Evolutionary conservation across 2,329 filamentous ascomycete species (phyloP), one percentile per base, ranked within the genome.

Genomic region (Rhinocladiella similis): DNA sequence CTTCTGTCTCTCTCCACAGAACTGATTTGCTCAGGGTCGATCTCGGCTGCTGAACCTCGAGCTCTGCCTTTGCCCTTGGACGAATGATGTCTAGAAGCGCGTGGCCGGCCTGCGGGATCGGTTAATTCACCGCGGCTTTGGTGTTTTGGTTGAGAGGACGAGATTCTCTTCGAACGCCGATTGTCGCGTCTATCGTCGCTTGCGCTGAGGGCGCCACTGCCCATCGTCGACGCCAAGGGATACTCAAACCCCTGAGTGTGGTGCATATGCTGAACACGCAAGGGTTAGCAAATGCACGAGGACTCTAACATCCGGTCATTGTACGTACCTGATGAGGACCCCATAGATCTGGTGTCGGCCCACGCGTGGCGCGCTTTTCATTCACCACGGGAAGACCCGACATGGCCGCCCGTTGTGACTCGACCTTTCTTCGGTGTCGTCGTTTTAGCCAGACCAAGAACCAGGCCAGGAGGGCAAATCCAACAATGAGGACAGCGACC

Each of bases 401-500:
- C 35, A 57, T 47, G 10, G 56, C 48, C 64, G 65, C 62, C 67
- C 68, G 47, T 79, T 79, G 66, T 89, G 86, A 72, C 80, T 85
- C 61, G 14, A 60, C 22, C 73, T 85, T 88, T 62, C 84, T 84
- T 62, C 90, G 78, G 72, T 92, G 88, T 63, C 87, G 86, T 55
- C 85, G 84, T 63, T 90, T 88, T 74, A 90, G 84, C 70, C 88
- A 82, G 67, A 86, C 83, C 38, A 86, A 87, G 16, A 83, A 79
- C 38, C 87, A 73, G 79, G 87, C 88, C 66, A 90, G 82, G 55
- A 78, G 77, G 13, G 80, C 74, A 59, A 95, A 88, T 51, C 78
- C 86, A 57, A 93, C 76, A 42, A 87, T 80, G 25, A 95, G 79
- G 60, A 93, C 76, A 62, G 91, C 85, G 51, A 94, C 79, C 80